Conservation (phyloP, 1,139 yeast genomes). For the Pichia terricola region DNA sequence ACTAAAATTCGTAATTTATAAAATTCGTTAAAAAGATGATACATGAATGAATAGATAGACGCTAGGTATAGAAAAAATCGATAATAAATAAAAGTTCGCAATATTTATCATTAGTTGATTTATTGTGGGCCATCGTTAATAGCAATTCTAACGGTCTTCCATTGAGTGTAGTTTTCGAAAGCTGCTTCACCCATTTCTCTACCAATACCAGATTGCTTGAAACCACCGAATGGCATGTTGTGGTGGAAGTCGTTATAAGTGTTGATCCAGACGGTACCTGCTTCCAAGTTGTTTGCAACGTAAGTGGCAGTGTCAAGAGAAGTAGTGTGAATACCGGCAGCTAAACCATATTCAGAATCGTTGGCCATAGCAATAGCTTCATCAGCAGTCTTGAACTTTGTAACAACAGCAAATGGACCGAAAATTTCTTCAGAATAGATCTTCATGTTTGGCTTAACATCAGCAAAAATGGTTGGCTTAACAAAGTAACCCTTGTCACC, state of each 20-base stretch:
- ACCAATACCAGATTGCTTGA: conserved; percentile 69
- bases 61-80: no score
- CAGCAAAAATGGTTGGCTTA: conserved; percentile 59
- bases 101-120: background rate
- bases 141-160: conserved; percentile 57
- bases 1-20: no score
- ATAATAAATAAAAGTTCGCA: no score
- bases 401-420: conserved; percentile 64
- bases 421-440: conserved; percentile 63
- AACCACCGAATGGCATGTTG: conserved; percentile 72
- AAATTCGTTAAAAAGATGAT: no score
- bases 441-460: conserved; percentile 48
- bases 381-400: conserved; percentile 54
- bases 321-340: conserved; percentile 67
- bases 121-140: conserved; percentile 16
- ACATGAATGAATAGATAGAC: no score
- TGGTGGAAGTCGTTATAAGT: conserved; percentile 66
- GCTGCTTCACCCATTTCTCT: conserved; percentile 75
- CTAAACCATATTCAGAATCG: conserved; percentile 68
- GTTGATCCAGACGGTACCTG: conserved; percentile 76
- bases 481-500: conserved; percentile 57
- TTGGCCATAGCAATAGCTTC: conserved; percentile 58
- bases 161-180: conserved; percentile 61
- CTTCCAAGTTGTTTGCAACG: conserved; percentile 51
- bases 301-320: conserved; percentile 42